Evolutionary conservation across 352 stramenopile genomes (phyloP).

Genomic region (Phytopythium ostracodes): DNA sequence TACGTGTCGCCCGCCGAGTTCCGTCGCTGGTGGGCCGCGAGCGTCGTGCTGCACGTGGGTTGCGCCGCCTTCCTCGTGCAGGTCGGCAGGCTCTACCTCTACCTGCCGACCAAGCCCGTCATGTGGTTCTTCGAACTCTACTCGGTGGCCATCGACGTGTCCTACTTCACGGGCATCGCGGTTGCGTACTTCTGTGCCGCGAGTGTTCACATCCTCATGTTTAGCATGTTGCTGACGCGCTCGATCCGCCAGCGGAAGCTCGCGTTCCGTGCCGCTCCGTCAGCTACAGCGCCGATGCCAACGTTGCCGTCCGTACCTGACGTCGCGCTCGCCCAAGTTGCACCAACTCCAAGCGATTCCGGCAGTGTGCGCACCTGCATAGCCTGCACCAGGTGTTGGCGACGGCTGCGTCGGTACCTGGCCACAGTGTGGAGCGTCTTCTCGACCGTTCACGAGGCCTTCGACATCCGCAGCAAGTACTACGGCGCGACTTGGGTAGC

Average conservation of each 20-base stretch:
- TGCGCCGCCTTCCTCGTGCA: conserved; percentile 11
- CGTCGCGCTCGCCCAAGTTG: background rate
- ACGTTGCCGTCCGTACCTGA: background rate
- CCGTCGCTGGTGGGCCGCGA: conserved; percentile 13
- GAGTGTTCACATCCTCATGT: conserved; percentile 5
- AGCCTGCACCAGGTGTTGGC: background rate
- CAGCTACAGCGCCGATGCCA: background rate
- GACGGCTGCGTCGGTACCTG: background rate
- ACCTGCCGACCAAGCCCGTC: conserved; percentile 10
- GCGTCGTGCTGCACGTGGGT: conserved; percentile 7
- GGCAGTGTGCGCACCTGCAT: background rate
- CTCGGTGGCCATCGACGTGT: conserved; percentile 15
- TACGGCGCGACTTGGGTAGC: conserved; percentile 7
- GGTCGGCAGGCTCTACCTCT: conserved; percentile 8
- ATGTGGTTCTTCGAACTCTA: conserved; percentile 14
- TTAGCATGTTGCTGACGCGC: conserved; percentile 9
- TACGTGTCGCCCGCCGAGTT: conserved; percentile 7
- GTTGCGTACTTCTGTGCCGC: conserved; percentile 12
- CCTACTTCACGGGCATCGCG: conserved; percentile 13
- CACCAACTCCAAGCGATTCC: background rate
- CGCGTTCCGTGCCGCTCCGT: conserved; percentile 8
- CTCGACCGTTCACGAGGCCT: background rate
- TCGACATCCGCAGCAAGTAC: conserved; percentile 6
- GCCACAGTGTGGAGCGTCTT: background rate
- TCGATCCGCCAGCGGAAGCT: conserved; percentile 8